phyloP scores from a whole-genome alignment of 2,329 filamentous ascomycete genomes.

The Fusarium temperatum region DNA sequence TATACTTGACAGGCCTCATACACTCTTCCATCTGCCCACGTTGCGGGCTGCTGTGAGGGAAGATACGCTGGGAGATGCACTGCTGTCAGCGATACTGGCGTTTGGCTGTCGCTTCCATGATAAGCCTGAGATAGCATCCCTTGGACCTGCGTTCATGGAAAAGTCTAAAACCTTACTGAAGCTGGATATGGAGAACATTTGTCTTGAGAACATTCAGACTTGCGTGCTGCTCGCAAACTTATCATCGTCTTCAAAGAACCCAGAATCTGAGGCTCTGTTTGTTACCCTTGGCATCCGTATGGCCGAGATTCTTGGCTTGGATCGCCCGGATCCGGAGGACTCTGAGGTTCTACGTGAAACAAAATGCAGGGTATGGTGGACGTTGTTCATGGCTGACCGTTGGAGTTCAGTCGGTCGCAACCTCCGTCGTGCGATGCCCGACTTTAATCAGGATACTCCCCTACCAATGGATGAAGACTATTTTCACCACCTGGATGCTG shows the following conservation, averaged over 20 bases:
- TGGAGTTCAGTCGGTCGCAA: slow-evolving; percentile 9
- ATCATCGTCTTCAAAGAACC: not conserved
- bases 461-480: slow-evolving; percentile 10
- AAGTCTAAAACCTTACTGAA: not conserved
- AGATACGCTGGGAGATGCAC: not conserved
- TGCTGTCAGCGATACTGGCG: not conserved
- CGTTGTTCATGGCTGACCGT: slow-evolving; percentile 5
- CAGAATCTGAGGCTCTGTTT: slow-evolving; percentile 8
- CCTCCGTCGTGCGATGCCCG: slow-evolving; percentile 6
- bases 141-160: slow-evolving; percentile 2
- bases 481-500: not conserved
- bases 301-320: slow-evolving; percentile 1
- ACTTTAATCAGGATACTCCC: slow-evolving; percentile 3
- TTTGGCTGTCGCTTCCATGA: slow-evolving; percentile 6
- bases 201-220: slow-evolving; percentile 7
- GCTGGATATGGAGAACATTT: slow-evolving; percentile 3
- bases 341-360: not conserved
- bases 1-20: slow-evolving; percentile 5
- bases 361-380: slow-evolving; percentile 16
- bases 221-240: slow-evolving; percentile 5
- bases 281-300: slow-evolving; percentile 4
- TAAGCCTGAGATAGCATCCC: not conserved
- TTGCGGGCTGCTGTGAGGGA: not conserved
- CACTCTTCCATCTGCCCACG: not conserved
- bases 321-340: not conserved